Base-by-base conservation (phyloP, 306 rosid genomes). In the Malus asiatica region DNA sequence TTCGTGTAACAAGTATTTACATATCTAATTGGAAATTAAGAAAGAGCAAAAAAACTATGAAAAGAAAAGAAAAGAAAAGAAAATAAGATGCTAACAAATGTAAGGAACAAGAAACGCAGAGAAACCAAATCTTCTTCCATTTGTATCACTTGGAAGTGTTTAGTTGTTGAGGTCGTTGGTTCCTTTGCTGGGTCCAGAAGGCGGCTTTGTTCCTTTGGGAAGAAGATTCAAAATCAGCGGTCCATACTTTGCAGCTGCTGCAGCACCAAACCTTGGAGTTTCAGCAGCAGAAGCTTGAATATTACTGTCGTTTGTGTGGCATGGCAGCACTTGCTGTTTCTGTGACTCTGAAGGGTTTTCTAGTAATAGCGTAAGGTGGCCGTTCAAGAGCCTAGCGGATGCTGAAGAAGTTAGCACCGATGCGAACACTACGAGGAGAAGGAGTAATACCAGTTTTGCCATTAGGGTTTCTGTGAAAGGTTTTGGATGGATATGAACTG, bases 121-220 rank as follows among this genome's bases (percentile, higher is more conserved):
- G 15, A 71, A 30, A 61, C 19, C 35, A 48, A 48, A 48, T 48
- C 55, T 48, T 16, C 55, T 48, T 48, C 55, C 20, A 15, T 48
- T 5, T 16, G 20, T 48, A 15, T 48, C 55, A 15, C 55, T 48
- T 16, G 55, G 55, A 44, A 2, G n/a, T 9, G 2, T 44, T 81
- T 87, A 89, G 83, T 79, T 83, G 73, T 86, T 87, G 79, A 77
- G 0, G 83, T 18, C n/a, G 91, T 93, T 81, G 75, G 5, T 76
- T 73, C 90, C 69, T 78, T 45, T 66, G 92, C 97, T 88, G 58
- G 97, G 97, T 53, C 79, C 99, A 20, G 97, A 87, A 6, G 89
- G 74, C 8, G 91, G 85, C 10, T 77, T 74, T 1, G 6, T 1
- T 8, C 89, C 94, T n/a, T 84, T 95, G 4, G 99, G 93, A 11